Conservation (phyloP, 768 basidiomycete species). For the Amylocystis lapponica region DNA sequence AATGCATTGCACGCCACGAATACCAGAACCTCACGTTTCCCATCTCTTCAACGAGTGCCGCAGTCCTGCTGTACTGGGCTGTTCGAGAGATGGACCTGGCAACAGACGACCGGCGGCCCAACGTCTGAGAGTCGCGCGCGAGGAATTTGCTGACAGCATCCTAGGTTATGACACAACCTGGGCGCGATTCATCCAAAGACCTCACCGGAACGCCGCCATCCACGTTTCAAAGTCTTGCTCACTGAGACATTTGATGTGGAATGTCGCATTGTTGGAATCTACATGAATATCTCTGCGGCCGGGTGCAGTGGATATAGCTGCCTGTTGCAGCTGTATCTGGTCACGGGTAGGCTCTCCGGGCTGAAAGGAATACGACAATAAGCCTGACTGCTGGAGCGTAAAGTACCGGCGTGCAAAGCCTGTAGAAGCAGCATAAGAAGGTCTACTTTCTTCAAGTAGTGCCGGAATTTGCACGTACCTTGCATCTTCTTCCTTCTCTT, state of each 20-base stretch:
- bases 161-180: constrained; percentile 2
- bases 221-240: constrained; percentile 65
- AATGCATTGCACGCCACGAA: background rate
- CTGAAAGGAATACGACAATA: constrained; percentile 70
- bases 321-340: constrained; percentile 53
- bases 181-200: background rate
- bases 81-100: constrained; percentile 33
- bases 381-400: constrained; percentile 57
- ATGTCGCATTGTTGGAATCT: constrained; percentile 70
- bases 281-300: constrained; percentile 78
- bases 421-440: constrained; percentile 19
- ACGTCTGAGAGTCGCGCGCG: constrained; percentile 36
- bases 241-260: constrained; percentile 77
- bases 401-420: constrained; percentile 87
- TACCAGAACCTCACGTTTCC: constrained; percentile 39
- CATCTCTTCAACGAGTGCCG: constrained; percentile 60
- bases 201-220: constrained; percentile 73
- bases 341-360: constrained; percentile 70
- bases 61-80: constrained; percentile 45
- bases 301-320: constrained; percentile 72
- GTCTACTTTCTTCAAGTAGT: background rate
- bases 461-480: constrained; percentile 37
- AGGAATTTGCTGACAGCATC: constrained; percentile 61
- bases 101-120: constrained; percentile 30
- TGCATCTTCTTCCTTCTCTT: constrained; percentile 88